phyloP scores from a whole-genome alignment of 169 alveolate genomes.

The Plasmodium fragile region DNA sequence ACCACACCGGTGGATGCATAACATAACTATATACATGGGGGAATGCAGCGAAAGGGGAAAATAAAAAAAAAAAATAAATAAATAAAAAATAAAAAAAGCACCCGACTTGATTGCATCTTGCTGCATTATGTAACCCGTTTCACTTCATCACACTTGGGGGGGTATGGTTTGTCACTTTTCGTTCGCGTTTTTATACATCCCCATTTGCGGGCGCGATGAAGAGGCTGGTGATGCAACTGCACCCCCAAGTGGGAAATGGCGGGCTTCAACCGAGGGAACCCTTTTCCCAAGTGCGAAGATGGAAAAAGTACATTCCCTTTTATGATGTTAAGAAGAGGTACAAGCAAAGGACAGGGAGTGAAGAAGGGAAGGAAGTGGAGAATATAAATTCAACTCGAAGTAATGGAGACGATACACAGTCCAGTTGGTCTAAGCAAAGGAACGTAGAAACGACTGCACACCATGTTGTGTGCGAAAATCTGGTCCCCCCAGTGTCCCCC shows the following conservation, averaged over 20 bases:
- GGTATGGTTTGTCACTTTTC: background rate
- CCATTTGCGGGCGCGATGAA: background rate
- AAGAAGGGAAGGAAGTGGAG: background rate
- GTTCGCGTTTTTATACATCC: background rate
- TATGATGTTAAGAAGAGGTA: constrained; percentile 27
- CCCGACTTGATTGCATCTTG: background rate
- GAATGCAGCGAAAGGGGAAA: background rate
- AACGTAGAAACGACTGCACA: background rate
- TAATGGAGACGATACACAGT: background rate
- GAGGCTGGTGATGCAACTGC: background rate
- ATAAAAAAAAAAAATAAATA: too few relatives aligned
- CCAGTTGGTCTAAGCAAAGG: background rate
- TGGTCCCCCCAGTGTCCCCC: constrained; percentile 49
- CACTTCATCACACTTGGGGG: background rate
- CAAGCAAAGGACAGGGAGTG: background rate
- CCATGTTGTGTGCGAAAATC: background rate
- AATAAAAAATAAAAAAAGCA: background rate
- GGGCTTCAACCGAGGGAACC: background rate
- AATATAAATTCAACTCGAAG: background rate
- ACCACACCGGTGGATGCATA: background rate
- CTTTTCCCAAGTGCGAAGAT: constrained; percentile 20
- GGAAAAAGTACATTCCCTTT: constrained; percentile 65
- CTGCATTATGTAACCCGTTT: background rate
- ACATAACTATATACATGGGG: background rate
- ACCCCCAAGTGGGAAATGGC: background rate